These are phyloP conservation scores for Carallia brachiata DNA, from an alignment of 345 rosid genomes.

Conservation along the genomic window DNA sequence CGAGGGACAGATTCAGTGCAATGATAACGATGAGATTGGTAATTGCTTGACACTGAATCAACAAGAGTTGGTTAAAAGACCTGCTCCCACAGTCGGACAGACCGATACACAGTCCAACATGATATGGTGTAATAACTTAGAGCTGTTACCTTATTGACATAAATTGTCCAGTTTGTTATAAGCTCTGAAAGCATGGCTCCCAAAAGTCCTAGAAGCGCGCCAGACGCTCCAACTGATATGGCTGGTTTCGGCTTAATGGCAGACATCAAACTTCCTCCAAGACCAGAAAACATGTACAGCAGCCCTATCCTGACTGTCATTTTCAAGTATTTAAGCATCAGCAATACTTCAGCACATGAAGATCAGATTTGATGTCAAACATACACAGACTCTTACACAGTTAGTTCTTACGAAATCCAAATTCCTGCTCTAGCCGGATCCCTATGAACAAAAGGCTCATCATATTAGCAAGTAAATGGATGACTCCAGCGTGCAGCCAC, in stretches of 20 bases:
- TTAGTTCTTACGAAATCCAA: slow-evolving; percentile 26
- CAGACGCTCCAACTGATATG: slow-evolving; percentile 27
- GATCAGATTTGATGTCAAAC: background rate
- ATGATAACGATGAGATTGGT: slow-evolving; percentile 13
- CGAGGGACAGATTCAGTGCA: slow-evolving; percentile 22
- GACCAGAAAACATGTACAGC: slow-evolving; percentile 20
- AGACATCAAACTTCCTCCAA: slow-evolving; percentile 32
- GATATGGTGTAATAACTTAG: background rate
- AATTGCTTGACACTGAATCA: slow-evolving; percentile 21
- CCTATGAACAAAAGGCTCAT: slow-evolving; percentile 25
- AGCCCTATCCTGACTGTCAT: slow-evolving; percentile 24
- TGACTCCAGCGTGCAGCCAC: slow-evolving; percentile 28
- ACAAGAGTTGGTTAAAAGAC: slow-evolving; percentile 2
- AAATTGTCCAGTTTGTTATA: slow-evolving; percentile 28
- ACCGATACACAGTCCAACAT: no score
- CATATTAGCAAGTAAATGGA: slow-evolving; percentile 24
- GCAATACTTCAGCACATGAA: background rate
- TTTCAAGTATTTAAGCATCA: slow-evolving; percentile 1
- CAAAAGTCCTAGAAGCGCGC: slow-evolving; percentile 29
- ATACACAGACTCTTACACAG: background rate
- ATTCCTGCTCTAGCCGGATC: slow-evolving; percentile 27
- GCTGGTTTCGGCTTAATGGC: slow-evolving; percentile 7
- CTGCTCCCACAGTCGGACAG: background rate
- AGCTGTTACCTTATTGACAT: slow-evolving; percentile 21
- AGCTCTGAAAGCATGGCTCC: slow-evolving; percentile 33